phyloP scores from a whole-genome alignment of 805 yeast genomes.

The Starmerella kuoi region DNA sequence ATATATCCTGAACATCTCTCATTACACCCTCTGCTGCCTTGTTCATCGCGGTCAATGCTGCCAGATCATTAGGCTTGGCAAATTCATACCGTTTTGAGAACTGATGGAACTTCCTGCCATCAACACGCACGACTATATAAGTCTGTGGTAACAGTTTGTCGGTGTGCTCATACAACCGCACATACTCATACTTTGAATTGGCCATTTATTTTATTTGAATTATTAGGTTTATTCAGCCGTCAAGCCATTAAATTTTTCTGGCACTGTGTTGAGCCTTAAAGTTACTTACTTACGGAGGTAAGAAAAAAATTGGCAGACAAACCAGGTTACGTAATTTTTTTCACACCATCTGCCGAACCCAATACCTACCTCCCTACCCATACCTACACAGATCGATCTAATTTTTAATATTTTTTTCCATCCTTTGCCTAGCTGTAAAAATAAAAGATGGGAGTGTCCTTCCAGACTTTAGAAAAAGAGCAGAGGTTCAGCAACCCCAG shows the following conservation, averaged over 20 bases:
- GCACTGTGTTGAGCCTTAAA: too few species aligned
- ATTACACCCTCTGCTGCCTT: conserved; percentile 58
- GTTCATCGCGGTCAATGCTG: conserved; percentile 74
- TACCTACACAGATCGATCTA: too few species aligned
- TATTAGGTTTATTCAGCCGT: not conserved
- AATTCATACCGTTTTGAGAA: conserved; percentile 64
- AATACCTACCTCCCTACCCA: too few species aligned
- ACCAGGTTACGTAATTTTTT: conserved; percentile 13
- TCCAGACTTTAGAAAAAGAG: conserved; percentile 80
- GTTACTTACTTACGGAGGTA: too few species aligned
- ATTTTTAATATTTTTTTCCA: too few species aligned
- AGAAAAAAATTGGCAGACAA: not conserved
- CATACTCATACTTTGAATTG: conserved; percentile 79
- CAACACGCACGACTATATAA: conserved; percentile 72
- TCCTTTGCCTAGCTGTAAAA: too few species aligned
- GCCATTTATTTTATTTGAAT: conserved; percentile 39
- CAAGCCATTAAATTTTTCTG: not conserved
- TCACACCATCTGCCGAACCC: not conserved
- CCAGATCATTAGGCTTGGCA: conserved; percentile 72
- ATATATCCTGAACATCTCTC: conserved; percentile 54
- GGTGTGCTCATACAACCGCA: conserved; percentile 65
- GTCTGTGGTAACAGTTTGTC: conserved; percentile 64
- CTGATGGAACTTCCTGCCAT: conserved; percentile 83
- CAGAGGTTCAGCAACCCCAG: conserved; percentile 79
- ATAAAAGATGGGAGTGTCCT: conserved; percentile 31